These are phyloP conservation scores for Phaeosphaeriaceae sp. DNA, from an alignment of 2,329 filamentous ascomycete species.

Conservation along the genomic window DNA sequence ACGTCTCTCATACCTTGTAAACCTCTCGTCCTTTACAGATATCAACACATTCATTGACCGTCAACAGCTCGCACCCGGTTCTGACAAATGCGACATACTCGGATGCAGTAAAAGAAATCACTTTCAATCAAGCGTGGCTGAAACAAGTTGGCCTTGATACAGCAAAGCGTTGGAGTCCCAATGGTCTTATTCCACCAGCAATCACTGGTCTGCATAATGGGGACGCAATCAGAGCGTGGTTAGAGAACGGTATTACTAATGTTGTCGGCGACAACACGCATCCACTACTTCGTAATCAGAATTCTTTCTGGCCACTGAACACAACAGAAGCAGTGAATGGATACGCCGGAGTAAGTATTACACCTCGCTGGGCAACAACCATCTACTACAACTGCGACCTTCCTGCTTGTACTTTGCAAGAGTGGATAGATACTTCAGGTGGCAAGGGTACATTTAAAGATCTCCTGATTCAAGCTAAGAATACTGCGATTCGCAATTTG, in stretches of 20 bases:
- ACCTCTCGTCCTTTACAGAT: conserved; percentile 1
- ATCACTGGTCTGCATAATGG: conserved; percentile 70
- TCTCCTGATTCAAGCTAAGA: conserved; percentile 59
- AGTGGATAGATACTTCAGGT: conserved; percentile 66
- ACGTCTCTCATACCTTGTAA: conserved; percentile 67
- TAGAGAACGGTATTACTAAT: conserved; percentile 64
- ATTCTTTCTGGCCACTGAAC: conserved; percentile 62
- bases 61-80: conserved; percentile 58
- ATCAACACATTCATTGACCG: conserved; percentile 6
- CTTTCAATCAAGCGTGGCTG: conserved; percentile 66
- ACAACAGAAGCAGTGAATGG: conserved; percentile 60
- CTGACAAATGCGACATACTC: conserved; percentile 66
- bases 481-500: conserved; percentile 63
- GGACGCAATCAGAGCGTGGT: conserved; percentile 65
- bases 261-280: conserved; percentile 70
- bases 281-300: conserved; percentile 60
- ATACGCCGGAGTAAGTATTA: conserved; percentile 62
- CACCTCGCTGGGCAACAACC: conserved; percentile 66
- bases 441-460: conserved; percentile 61
- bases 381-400: conserved; percentile 71
- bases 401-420: conserved; percentile 61
- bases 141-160: conserved; percentile 58
- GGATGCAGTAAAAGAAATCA: conserved; percentile 63
- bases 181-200: conserved; percentile 66
- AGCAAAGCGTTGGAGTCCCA: conserved; percentile 57